Evolutionary conservation across 164 flowering plant species (phyloP).

Genomic region (Paratinospora sagittata): DNA sequence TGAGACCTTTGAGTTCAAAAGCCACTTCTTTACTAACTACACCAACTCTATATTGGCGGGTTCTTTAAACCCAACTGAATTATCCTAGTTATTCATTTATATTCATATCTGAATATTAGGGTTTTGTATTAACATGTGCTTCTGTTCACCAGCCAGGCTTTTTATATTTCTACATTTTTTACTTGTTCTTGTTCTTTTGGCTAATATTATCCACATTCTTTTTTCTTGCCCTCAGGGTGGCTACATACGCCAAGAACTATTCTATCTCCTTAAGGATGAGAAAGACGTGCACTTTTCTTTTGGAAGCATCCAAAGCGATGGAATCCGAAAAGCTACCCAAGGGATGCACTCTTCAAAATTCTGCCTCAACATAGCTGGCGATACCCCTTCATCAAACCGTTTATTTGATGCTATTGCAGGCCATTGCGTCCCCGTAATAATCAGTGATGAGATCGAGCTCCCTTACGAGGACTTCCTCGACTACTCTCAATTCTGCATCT

Average conservation of each 20-base stretch:
- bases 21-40: too few relatives aligned
- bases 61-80: too few relatives aligned
- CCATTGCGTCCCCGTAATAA: conserved; percentile 85
- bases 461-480: conserved; percentile 85
- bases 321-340: conserved; percentile 41
- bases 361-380: conserved; percentile 90
- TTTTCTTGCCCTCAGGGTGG: conserved; percentile 51
- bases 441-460: conserved; percentile 84
- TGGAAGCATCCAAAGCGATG: conserved; percentile 57
- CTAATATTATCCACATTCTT: background rate
- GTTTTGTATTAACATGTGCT: too few relatives aligned
- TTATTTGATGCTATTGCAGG: conserved; percentile 85
- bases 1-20: too few relatives aligned
- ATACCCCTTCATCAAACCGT: conserved; percentile 89
- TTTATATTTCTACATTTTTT: background rate
- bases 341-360: conserved; percentile 88
- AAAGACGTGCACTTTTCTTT: conserved; percentile 75
- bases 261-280: conserved; percentile 63
- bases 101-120: too few relatives aligned
- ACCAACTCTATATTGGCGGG: too few relatives aligned
- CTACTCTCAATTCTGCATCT: conserved; percentile 74
- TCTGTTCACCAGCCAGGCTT: background rate
- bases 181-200: background rate
- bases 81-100: too few relatives aligned
- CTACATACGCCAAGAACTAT: conserved; percentile 62